These are phyloP conservation scores for Setaria viridis DNA, from an alignment of 202 grass and related monocot species.

Conservation along the genomic window DNA sequence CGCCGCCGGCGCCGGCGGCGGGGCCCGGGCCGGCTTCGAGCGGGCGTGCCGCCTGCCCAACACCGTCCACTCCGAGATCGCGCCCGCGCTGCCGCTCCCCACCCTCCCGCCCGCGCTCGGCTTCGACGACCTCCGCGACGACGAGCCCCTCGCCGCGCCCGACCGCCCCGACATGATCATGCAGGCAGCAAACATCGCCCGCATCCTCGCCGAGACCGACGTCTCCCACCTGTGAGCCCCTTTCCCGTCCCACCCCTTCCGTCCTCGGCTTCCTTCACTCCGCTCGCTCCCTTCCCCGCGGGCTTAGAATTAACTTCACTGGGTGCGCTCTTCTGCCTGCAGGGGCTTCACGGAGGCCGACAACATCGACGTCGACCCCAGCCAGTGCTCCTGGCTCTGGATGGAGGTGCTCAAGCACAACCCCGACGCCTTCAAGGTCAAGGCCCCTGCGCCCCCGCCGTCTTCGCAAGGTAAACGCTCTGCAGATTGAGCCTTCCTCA, in stretches of 20 bases:
- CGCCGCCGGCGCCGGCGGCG: not conserved
- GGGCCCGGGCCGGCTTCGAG: slow-evolving; percentile 56
- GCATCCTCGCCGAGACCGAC: slow-evolving; percentile 81
- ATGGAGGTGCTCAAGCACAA: slow-evolving; percentile 88
- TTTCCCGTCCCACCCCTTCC: not conserved
- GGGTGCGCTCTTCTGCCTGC: not conserved
- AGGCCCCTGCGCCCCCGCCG: slow-evolving; percentile 18
- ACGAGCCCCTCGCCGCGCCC: slow-evolving; percentile 58
- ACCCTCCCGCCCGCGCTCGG: slow-evolving; percentile 70
- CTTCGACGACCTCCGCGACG: slow-evolving; percentile 51
- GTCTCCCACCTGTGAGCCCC: slow-evolving; percentile 68
- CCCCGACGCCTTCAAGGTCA: slow-evolving; percentile 70
- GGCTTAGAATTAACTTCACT: not conserved
- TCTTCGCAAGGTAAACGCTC: slow-evolving; percentile 78
- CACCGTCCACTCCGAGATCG: slow-evolving; percentile 85
- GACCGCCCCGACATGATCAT: slow-evolving; percentile 80
- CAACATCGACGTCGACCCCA: slow-evolving; percentile 49
- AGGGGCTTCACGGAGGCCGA: slow-evolving; percentile 79
- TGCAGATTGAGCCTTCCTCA: slow-evolving; percentile 54
- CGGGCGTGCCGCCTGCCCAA: slow-evolving; percentile 85
- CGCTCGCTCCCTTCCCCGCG: not conserved
- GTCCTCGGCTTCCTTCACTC: not conserved
- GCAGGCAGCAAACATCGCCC: slow-evolving; percentile 79
- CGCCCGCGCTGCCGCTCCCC: slow-evolving; percentile 72
- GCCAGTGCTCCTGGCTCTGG: slow-evolving; percentile 84